phyloP scores from a whole-genome alignment of 768 basidiomycete genomes.

The Termitomyces sp. region DNA sequence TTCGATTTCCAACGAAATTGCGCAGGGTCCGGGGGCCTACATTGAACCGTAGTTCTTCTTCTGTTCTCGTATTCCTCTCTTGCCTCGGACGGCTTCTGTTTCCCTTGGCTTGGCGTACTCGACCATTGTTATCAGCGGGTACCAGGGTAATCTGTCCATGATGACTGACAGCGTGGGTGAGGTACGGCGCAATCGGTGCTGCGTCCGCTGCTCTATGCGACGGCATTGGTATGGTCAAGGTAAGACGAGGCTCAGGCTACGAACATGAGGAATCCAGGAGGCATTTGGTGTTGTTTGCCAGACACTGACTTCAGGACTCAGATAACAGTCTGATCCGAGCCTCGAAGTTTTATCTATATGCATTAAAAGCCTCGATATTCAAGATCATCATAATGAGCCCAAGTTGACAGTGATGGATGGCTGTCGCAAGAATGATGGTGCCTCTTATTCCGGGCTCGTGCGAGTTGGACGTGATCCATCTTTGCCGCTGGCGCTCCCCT shows the following conservation, averaged over 20 bases:
- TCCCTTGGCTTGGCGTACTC: slow-evolving; percentile 41
- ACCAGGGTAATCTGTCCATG: slow-evolving; percentile 46
- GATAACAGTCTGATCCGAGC: too few relatives aligned
- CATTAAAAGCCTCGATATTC: too few relatives aligned
- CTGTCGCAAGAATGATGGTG: too few relatives aligned
- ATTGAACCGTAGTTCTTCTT: slow-evolving; percentile 43
- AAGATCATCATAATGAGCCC: too few relatives aligned
- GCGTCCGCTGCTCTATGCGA: slow-evolving; percentile 42
- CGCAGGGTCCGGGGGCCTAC: slow-evolving; percentile 29
- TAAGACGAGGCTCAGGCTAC: slow-evolving; percentile 20
- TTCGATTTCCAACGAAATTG: slow-evolving; percentile 19
- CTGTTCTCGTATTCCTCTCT: slow-evolving; percentile 37
- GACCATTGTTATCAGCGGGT: slow-evolving; percentile 46
- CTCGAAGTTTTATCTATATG: too few relatives aligned
- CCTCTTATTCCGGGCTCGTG: too few relatives aligned
- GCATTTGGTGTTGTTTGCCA: slow-evolving; percentile 34
- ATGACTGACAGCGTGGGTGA: slow-evolving; percentile 49
- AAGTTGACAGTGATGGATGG: too few relatives aligned
- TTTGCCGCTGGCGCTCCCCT: too few relatives aligned
- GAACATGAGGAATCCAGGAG: slow-evolving; percentile 36
- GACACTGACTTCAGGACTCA: too few relatives aligned
- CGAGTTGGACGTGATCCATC: too few relatives aligned
- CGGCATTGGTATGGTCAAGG: slow-evolving; percentile 37
- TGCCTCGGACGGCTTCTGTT: slow-evolving; percentile 24
- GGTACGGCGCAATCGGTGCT: slow-evolving; percentile 51